A percentile compares a stretch with the other conserved stretches of the same genome.
Conservation (phyloP, 768 basidiomycete species). For the Lanmaoa pseudosensibilis region DNA sequence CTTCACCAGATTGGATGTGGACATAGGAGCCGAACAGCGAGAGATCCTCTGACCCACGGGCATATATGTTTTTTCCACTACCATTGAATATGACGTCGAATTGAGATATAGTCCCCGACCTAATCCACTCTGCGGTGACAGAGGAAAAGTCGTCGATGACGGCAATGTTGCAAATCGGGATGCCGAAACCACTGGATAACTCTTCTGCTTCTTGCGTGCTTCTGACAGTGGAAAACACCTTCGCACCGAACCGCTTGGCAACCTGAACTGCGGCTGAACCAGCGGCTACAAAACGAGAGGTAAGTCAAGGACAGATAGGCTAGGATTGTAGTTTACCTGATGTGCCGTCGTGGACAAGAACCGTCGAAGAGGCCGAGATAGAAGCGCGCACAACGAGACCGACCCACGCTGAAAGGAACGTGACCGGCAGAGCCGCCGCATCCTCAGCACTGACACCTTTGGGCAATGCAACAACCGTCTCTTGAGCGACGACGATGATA, state of each 20-base stretch:
- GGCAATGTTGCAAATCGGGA: conserved; percentile 11
- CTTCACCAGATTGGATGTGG: conserved; percentile 21
- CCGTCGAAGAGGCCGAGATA: conserved; percentile 21
- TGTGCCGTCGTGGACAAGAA: conserved; percentile 29
- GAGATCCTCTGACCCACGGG: conserved; percentile 20
- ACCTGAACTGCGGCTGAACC: conserved; percentile 30
- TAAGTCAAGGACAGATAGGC: not conserved
- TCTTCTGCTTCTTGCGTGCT: conserved; percentile 13
- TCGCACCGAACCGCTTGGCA: conserved; percentile 21
- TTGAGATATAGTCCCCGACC: conserved; percentile 10
- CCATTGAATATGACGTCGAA: conserved; percentile 30
- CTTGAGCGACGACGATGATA: conserved; percentile 15
- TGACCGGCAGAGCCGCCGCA: too few relatives aligned
- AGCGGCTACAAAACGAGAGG: conserved; percentile 10
- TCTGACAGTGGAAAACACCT: conserved; percentile 25
- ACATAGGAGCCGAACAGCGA: conserved; percentile 28
- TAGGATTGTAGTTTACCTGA: conserved; percentile 23
- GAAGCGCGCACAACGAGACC: conserved; percentile 22
- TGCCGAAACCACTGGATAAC: conserved; percentile 12
- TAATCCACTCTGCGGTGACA: conserved; percentile 11
- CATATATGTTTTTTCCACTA: conserved; percentile 14
- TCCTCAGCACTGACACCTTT: conserved; percentile 7
- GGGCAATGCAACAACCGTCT: conserved; percentile 14
- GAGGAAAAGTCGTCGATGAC: conserved; percentile 14
- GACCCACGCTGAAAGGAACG: conserved; percentile 29